These are phyloP conservation scores for Globisporangium barbulae DNA, from an alignment of 352 stramenopile genomes.

Conservation along the genomic window DNA sequence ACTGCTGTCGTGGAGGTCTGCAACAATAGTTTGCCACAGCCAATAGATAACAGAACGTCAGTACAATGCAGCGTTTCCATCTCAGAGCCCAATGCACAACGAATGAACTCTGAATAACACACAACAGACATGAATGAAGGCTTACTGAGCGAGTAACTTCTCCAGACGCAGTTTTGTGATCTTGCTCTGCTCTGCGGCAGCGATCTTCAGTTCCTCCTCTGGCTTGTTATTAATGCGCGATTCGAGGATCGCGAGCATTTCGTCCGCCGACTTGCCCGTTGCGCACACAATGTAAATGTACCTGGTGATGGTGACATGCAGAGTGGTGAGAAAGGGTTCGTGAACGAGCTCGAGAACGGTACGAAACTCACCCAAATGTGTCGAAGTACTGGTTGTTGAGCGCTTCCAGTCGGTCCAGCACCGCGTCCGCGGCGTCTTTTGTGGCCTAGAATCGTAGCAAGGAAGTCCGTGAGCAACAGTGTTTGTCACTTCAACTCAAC, in stretches of 20 bases:
- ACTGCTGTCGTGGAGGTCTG: neutral
- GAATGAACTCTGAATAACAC: neutral
- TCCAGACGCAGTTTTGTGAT: slow-evolving; percentile 69
- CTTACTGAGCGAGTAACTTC: slow-evolving; percentile 70
- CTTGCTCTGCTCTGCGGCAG: slow-evolving; percentile 70
- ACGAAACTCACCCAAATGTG: slow-evolving; percentile 48
- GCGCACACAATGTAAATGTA: slow-evolving; percentile 84
- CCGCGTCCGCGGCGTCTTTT: slow-evolving; percentile 39
- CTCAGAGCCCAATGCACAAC: neutral
- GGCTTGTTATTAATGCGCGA: slow-evolving; percentile 41
- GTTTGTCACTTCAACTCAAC: neutral
- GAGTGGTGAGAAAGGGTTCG: neutral
- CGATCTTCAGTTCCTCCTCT: slow-evolving; percentile 51
- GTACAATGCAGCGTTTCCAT: neutral
- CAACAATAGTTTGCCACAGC: neutral
- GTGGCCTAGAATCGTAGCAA: slow-evolving; percentile 33
- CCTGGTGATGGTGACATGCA: slow-evolving; percentile 14
- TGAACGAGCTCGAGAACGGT: neutral
- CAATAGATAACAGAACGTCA: neutral
- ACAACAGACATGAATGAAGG: neutral
- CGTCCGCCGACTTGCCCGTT: slow-evolving; percentile 68
- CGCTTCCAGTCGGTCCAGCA: slow-evolving; percentile 58
- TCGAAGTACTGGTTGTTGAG: slow-evolving; percentile 69
- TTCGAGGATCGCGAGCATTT: slow-evolving; percentile 75
- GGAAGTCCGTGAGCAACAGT: neutral